Base-by-base conservation (phyloP, 257 asterid species). In the Jacaranda mimosifolia region DNA sequence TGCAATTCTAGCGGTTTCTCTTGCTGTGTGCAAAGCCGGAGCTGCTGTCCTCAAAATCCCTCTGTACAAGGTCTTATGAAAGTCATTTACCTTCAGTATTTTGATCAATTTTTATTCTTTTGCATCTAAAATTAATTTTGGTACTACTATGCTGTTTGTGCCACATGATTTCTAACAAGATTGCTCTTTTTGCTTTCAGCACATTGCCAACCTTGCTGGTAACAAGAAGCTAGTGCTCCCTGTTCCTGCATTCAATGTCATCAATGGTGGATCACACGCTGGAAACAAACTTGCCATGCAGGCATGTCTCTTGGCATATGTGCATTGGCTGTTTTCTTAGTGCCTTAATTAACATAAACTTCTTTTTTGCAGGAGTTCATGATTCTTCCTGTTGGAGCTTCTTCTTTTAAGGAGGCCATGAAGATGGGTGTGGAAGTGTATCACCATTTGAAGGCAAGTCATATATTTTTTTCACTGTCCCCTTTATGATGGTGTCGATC, bases 281-380 rank as follows among this genome's bases (percentile, higher is more conserved):
- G 99, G 99, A 45, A 95, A 95, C 93, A 95, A 95, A 77, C 98
- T 95, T 60, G 99, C 99, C 70, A 95, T 95, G 99, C 99, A 94
- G 98, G 98, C 79, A 83, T 77, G 86, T 70, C 56, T 75, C 36
- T 42, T 36, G 21, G 11, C 36, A n/a, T 36, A 51, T n/a, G 56
- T 68, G 64, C 5, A 10, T 56, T 9, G 66, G 17, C 51, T 15
- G 14, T 71, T 42, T 14, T 56, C 43, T 26, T 75, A 15, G 42
- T 58, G 9, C 57, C 64, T 32, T 49, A 9, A 39, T 56, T 55
- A 38, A 81, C 76, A 36, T 46, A 32, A 49, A 60, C 65, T 42
- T 59, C 26, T 66, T 36, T 72, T 7, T 42, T 79, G 82, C 90
- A 93, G 97, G 98, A 93, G 82, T 93, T 95, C 81, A 95, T 95